Conservation (phyloP, 768 basidiomycete genomes). For the Omphalotus guepiniiformis region DNA sequence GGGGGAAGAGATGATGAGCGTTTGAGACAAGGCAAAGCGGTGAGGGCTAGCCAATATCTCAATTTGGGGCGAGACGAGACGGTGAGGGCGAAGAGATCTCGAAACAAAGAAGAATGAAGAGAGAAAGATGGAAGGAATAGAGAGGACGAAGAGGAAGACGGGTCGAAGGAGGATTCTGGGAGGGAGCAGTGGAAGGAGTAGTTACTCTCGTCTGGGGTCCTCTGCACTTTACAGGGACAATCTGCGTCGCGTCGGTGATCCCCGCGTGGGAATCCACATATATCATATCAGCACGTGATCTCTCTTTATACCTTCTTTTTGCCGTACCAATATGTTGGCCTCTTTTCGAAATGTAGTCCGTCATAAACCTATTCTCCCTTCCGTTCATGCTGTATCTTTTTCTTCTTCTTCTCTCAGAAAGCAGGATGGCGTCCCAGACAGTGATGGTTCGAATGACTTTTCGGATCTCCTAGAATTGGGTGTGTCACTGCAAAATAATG, state of each 20-base stretch:
- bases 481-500: no score
- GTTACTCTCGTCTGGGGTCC: no score
- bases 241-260: no score
- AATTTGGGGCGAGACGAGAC: not conserved
- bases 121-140: no score
- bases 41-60: not conserved
- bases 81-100: not conserved
- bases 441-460: no score
- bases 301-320: not conserved
- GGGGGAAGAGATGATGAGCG: slow-evolving; percentile 12
- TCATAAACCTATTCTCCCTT: not conserved
- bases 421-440: no score
- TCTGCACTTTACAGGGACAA: no score
- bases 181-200: slow-evolving; percentile 16
- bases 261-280: no score
- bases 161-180: slow-evolving; percentile 25
- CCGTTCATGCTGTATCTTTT: slow-evolving; percentile 1
- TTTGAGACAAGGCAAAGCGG: not conserved
- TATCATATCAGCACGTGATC: not conserved
- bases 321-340: slow-evolving; percentile 14
- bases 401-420: not conserved
- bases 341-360: slow-evolving; percentile 12
- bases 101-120: no score
- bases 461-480: no score
- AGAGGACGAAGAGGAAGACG: slow-evolving; percentile 24